These are phyloP conservation scores for Nemania sp. DNA, from an alignment of 2,329 filamentous ascomycete species.

Conservation along the genomic window DNA sequence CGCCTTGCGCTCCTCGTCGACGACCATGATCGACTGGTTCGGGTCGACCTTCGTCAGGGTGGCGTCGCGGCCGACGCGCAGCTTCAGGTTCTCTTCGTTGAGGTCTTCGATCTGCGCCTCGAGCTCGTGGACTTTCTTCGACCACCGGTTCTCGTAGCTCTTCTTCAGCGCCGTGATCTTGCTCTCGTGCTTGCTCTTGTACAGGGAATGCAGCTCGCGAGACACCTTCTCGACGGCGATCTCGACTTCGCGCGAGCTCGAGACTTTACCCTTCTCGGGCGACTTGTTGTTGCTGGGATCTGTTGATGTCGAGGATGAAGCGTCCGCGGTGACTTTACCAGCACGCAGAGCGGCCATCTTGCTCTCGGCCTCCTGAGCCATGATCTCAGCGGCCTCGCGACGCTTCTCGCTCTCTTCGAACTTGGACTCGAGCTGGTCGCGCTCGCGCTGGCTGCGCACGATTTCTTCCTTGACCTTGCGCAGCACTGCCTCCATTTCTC, in stretches of 20 bases:
- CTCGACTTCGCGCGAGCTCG: slow-evolving; percentile 69
- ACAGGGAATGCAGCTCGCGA: slow-evolving; percentile 87
- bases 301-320: too few species aligned
- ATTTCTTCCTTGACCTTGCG: slow-evolving; percentile 82
- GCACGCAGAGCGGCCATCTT: slow-evolving; percentile 75
- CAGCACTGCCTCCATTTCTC: slow-evolving; percentile 83
- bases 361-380: slow-evolving; percentile 75
- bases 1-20: slow-evolving; percentile 51
- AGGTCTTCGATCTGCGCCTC: slow-evolving; percentile 72
- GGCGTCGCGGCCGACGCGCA: slow-evolving; percentile 67
- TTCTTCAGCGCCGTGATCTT: slow-evolving; percentile 91
- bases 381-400: slow-evolving; percentile 72
- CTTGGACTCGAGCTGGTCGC: slow-evolving; percentile 75
- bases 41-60: slow-evolving; percentile 64
- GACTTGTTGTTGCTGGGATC: slow-evolving; percentile 36
- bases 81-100: slow-evolving; percentile 72
- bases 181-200: slow-evolving; percentile 96
- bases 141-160: slow-evolving; percentile 83
- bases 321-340: slow-evolving; percentile 53
- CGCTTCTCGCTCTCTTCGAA: slow-evolving; percentile 77
- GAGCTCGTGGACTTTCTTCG: slow-evolving; percentile 82
- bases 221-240: slow-evolving; percentile 87
- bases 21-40: slow-evolving; percentile 46
- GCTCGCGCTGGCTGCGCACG: slow-evolving; percentile 74
- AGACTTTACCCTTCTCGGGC: slow-evolving; percentile 45